Conservation (phyloP, 2,329 filamentous ascomycete genomes). For the Lomentospora prolificans region DNA sequence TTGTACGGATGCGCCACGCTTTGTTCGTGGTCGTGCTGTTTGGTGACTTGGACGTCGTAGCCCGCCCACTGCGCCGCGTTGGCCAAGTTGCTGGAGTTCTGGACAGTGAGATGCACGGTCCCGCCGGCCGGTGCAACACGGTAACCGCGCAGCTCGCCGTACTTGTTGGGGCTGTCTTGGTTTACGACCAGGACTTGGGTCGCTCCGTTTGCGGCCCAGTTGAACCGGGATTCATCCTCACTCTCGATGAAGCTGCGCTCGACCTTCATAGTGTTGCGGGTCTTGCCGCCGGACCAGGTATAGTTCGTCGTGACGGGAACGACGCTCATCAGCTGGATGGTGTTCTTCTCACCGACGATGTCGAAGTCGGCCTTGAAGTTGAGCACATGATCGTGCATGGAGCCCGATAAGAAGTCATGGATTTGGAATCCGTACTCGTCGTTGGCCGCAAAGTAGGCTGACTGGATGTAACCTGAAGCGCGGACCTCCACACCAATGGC, state of each 20-base stretch:
- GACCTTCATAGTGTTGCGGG: conserved; percentile 42
- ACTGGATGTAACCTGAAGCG: conserved; percentile 45
- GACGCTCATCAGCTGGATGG: conserved; percentile 25
- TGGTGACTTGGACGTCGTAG: conserved; percentile 39
- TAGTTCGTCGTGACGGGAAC: conserved; percentile 25
- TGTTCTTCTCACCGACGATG: conserved; percentile 36
- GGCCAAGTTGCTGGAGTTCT: conserved; percentile 34
- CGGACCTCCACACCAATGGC: conserved; percentile 39
- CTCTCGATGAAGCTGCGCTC: conserved; percentile 28
- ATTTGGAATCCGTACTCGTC: conserved; percentile 39
- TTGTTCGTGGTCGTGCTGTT: conserved; percentile 43
- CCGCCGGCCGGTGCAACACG: conserved; percentile 30
- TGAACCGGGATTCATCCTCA: conserved; percentile 29
- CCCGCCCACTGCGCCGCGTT: conserved; percentile 25
- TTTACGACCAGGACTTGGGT: conserved; percentile 43
- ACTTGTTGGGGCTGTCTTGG: conserved; percentile 33
- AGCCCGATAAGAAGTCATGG: conserved; percentile 34
- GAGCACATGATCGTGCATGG: conserved; percentile 46
- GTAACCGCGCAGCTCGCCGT: conserved; percentile 43
- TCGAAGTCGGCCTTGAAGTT: conserved; percentile 47
- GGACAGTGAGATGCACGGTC: conserved; percentile 34
- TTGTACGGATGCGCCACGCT: conserved; percentile 34
- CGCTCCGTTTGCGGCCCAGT: conserved; percentile 37
- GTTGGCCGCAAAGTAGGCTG: conserved; percentile 34
- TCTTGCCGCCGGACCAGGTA: conserved; percentile 36